A percentile compares a stretch with the other conserved stretches of the same genome.
phyloP scores from a whole-genome alignment of 116 monocot genomes.

The Phalaenopsis hybrid region DNA sequence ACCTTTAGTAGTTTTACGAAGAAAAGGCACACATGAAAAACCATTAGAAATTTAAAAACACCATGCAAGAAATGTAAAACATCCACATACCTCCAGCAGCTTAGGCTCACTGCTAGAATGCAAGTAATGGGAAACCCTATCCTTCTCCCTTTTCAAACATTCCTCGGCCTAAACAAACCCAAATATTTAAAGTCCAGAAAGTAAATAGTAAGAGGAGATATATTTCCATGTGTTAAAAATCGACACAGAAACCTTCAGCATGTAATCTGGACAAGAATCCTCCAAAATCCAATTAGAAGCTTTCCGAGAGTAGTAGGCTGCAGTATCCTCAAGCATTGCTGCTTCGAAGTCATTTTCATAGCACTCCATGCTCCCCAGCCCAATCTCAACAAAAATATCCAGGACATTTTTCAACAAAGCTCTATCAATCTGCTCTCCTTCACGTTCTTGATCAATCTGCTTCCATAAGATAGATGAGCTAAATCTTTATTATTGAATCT shows the following conservation, averaged over 20 bases:
- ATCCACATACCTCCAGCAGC: slow-evolving; percentile 58
- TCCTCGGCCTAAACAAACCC: slow-evolving; percentile 51
- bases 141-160: slow-evolving; percentile 76
- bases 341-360: slow-evolving; percentile 87
- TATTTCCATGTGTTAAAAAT: background rate
- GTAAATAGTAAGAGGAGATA: background rate
- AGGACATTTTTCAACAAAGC: slow-evolving; percentile 82
- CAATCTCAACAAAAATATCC: slow-evolving; percentile 94
- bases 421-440: slow-evolving; percentile 90
- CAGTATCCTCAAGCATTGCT: slow-evolving; percentile 58
- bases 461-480: slow-evolving; percentile 6
- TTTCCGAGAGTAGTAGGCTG: slow-evolving; percentile 71
- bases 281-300: slow-evolving; percentile 70
- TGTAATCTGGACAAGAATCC: slow-evolving; percentile 84
- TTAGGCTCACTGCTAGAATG: slow-evolving; percentile 80
- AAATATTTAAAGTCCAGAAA: background rate
- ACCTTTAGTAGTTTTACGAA: background rate
- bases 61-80: slow-evolving; percentile 3
- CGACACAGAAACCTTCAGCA: slow-evolving; percentile 51
- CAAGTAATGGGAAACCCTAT: slow-evolving; percentile 74
- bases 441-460: slow-evolving; percentile 88
- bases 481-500: background rate
- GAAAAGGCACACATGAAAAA: background rate
- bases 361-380: slow-evolving; percentile 57
- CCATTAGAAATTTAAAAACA: slow-evolving; percentile 16